A percentile compares a stretch with the other conserved stretches of the same genome.
Evolutionary conservation across 1,139 yeast species (phyloP).

Genomic region (Blastobotrys buckinghamii): DNA sequence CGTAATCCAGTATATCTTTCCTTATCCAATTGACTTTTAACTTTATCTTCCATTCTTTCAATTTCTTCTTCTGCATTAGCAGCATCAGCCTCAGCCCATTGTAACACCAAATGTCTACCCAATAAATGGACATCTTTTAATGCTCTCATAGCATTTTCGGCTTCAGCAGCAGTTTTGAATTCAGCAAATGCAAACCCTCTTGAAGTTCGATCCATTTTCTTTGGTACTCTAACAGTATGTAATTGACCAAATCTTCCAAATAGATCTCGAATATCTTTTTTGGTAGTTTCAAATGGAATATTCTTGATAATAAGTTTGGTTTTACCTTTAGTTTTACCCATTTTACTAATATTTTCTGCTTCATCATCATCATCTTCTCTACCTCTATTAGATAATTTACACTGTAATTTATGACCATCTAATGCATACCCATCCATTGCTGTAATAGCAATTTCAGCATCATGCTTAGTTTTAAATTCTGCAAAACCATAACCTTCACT

Average conservation of each 20-base stretch:
- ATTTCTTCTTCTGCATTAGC: constrained; percentile 86
- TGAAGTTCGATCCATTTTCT: constrained; percentile 89
- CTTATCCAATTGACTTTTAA: constrained; percentile 70
- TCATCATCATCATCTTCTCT: constrained; percentile 25
- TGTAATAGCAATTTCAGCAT: constrained; percentile 70
- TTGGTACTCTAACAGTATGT: constrained; percentile 92
- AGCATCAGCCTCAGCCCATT: constrained; percentile 80
- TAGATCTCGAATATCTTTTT: constrained; percentile 84
- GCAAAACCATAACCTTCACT: constrained; percentile 99
- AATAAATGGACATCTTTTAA: constrained; percentile 93
- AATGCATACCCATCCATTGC: constrained; percentile 72
- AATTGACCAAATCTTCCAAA: constrained; percentile 93
- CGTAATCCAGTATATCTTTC: constrained; percentile 56
- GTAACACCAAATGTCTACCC: constrained; percentile 94
- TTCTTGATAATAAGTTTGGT: constrained; percentile 86
- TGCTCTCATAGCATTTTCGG: constrained; percentile 92
- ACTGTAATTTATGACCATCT: constrained; percentile 85
- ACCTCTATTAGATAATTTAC: constrained; percentile 80
- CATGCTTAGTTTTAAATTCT: constrained; percentile 72
- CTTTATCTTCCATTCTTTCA: constrained; percentile 82
- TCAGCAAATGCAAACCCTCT: constrained; percentile 99
- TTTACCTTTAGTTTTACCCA: constrained; percentile 41
- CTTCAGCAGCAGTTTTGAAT: constrained; percentile 81
- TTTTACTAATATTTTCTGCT: constrained; percentile 7
- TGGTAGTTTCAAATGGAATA: constrained; percentile 92